phyloP scores from a whole-genome alignment of 176 grass and related monocot genomes.

The Poa annua region DNA sequence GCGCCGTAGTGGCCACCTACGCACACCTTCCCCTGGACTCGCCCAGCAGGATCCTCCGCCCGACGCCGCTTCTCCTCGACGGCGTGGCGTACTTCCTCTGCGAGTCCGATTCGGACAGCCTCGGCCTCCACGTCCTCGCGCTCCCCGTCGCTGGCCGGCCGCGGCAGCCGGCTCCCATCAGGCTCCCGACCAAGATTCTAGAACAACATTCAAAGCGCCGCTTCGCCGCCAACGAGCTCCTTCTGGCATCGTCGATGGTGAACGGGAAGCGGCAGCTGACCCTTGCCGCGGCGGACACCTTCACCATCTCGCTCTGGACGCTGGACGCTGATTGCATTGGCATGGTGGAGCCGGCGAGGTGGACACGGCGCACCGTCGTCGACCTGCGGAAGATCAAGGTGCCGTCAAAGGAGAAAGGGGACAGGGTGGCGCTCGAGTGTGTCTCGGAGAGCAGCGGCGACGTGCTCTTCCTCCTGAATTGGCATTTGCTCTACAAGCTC shows the following conservation, averaged over 20 bases:
- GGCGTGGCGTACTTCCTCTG: background rate
- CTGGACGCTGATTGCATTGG: background rate
- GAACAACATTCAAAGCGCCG: background rate
- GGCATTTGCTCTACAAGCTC: background rate
- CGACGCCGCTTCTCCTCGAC: background rate
- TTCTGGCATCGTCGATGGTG: background rate
- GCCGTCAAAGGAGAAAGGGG: background rate
- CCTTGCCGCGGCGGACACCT: background rate
- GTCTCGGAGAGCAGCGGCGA: background rate
- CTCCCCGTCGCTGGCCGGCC: background rate
- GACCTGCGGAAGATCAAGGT: conserved; percentile 2
- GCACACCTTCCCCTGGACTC: background rate
- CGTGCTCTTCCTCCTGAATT: conserved; percentile 1
- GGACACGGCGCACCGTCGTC: background rate
- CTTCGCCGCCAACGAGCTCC: background rate
- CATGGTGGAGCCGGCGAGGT: background rate
- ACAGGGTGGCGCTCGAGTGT: conserved; percentile 22
- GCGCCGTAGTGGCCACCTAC: background rate
- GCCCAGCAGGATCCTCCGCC: background rate
- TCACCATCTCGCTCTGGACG: conserved; percentile 1
- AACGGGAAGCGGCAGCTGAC: background rate
- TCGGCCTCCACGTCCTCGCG: background rate
- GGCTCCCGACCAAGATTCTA: background rate
- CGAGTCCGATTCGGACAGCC: background rate
- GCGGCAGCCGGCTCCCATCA: background rate